These are phyloP conservation scores for Sporothrix luriei DNA, from an alignment of 2,329 filamentous ascomycete genomes.

Conservation along the genomic window DNA sequence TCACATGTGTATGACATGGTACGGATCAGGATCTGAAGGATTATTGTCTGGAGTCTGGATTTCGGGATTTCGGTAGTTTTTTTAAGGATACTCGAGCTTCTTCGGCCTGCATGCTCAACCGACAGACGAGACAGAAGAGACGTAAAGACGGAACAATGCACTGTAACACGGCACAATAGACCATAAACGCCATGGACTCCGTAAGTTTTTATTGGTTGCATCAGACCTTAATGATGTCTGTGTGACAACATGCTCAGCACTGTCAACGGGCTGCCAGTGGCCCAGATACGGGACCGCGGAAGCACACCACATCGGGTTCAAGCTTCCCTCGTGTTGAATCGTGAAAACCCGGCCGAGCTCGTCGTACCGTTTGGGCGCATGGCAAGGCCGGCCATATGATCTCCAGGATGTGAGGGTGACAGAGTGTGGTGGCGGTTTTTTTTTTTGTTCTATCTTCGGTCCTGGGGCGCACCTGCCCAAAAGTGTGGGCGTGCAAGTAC, in stretches of 20 bases:
- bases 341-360: neutral
- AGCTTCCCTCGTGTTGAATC: neutral
- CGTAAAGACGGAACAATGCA: neutral
- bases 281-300: constrained; percentile 11
- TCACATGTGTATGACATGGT: neutral
- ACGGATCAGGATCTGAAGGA: constrained; percentile 12
- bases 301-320: neutral
- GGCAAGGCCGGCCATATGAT: constrained; percentile 3
- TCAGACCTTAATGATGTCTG: neutral
- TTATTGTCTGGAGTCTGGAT: neutral
- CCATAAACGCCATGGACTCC: neutral
- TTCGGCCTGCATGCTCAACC: constrained; percentile 2
- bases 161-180: neutral
- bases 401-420: neutral
- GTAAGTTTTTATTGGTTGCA: neutral
- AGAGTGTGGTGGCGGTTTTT: neutral
- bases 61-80: constrained; percentile 1
- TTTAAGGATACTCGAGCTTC: neutral
- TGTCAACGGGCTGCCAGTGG: neutral
- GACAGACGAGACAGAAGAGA: neutral
- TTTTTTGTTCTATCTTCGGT: neutral
- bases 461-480: neutral
- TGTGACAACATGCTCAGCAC: neutral
- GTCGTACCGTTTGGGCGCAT: neutral
- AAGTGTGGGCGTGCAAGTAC: neutral